Conservation (phyloP, 192 early-diverging fungal genomes). For the Podila epicladia region DNA sequence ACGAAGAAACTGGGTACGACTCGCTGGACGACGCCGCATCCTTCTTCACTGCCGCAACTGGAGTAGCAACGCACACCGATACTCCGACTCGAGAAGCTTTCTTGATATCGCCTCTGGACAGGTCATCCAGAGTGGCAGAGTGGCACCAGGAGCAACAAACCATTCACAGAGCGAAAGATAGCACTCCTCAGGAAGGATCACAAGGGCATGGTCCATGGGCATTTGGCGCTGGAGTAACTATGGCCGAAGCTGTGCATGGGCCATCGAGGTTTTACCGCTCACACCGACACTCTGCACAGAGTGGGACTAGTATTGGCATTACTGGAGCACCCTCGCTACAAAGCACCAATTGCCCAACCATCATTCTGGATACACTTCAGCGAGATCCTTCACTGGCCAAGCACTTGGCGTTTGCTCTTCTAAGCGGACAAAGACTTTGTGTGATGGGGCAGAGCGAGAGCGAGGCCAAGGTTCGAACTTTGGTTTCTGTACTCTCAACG, state of each 20-base stretch:
- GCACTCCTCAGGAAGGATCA: not conserved
- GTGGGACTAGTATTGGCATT: conserved; percentile 22
- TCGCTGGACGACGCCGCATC: conserved; percentile 47
- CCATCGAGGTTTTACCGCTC: not conserved
- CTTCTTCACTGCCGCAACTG: conserved; percentile 46
- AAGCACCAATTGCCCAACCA: conserved; percentile 10
- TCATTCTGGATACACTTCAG: conserved; percentile 32
- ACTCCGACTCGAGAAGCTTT: conserved; percentile 40
- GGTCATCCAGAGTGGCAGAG: conserved; percentile 37
- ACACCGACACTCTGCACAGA: conserved; percentile 38
- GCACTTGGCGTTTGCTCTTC: conserved; percentile 35
- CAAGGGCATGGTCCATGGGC: conserved; percentile 29
- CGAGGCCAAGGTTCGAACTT: conserved; percentile 25
- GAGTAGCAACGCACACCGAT: conserved; percentile 22
- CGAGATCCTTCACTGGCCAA: conserved; percentile 28
- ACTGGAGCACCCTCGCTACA: conserved; percentile 8
- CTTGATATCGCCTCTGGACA: conserved; percentile 28
- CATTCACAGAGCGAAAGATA: conserved; percentile 35
- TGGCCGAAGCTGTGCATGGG: conserved; percentile 6
- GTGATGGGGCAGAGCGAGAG: conserved; percentile 38
- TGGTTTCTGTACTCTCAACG: conserved; percentile 28
- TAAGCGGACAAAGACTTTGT: conserved; percentile 42
- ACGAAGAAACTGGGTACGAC: conserved; percentile 49
- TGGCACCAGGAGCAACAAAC: conserved; percentile 51
- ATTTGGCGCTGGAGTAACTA: conserved; percentile 22